Base-by-base conservation (phyloP, 2,329 filamentous ascomycete species). In the Dothidotthia symphoricarpi region DNA sequence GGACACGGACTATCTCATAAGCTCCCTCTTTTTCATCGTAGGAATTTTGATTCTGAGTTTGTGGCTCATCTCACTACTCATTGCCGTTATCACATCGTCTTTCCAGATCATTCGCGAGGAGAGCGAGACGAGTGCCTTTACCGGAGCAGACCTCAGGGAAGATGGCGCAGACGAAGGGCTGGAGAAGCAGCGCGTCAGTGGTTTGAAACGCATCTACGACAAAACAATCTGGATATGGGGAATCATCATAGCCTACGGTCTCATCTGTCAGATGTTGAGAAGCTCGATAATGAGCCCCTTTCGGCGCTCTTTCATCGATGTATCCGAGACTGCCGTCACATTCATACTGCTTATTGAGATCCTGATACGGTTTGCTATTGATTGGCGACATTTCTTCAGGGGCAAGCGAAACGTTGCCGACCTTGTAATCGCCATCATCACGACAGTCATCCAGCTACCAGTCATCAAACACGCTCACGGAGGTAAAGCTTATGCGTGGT, bases 91-190 rank as follows among this genome's bases (percentile, higher is more conserved):
- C 62, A 98, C 93, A 0, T 95, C 93, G 4, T 96, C 91, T 1
- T 98, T 98, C 60, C 93, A 98, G 64, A 87, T 98, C 50, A 98
- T 98, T 55, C 82, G 93, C 48, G 94, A 98, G 71, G 93, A 98
- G 64, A 95, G 88, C 69, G 90, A 86, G 66, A 83, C 85, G 22
- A 96, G 90, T 70, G 93, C 94, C 3, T 98, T 98, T 66, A 90
- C 89, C 4, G 81, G 82, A 10, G 80, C 88, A 40, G 78, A 87
- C 26, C 61, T 71, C 24, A 54, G 69, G 16, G 67, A 69, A 22
- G 70, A 73, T 27, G 45, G 54, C 9, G 15, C 31, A 3, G 55
- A 59, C 13, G 47, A 57, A 45, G 61, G 28, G 53, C 25, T 60
- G 43, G 42, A 63, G 53, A 56, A 76, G 71, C 42, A 59, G 24